Conservation (phyloP, 179 eudicot genomes). For the Corrigiola litoralis region DNA sequence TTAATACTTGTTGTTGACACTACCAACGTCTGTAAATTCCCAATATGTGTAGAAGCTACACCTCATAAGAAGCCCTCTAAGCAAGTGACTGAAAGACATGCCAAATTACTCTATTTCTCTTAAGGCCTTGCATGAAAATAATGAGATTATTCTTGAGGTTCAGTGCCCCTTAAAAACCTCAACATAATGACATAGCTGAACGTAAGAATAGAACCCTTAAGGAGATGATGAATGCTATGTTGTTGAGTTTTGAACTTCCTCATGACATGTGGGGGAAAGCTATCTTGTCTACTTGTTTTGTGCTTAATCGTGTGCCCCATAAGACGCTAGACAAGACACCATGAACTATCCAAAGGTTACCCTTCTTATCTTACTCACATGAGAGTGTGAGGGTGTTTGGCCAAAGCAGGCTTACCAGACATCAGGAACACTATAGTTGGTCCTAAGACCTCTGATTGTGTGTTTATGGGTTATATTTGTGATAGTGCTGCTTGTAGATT, state of each 20-base stretch:
- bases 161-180: neutral
- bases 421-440: neutral
- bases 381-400: neutral
- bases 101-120: neutral
- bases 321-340: neutral
- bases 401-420: neutral
- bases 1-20: neutral
- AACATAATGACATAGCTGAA: neutral
- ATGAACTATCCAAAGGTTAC: neutral
- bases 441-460: neutral
- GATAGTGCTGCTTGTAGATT: slow-evolving; percentile 2
- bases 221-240: slow-evolving; percentile 6
- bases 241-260: neutral
- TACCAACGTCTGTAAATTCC: neutral
- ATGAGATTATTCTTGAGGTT: neutral
- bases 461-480: slow-evolving; percentile 1
- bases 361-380: neutral
- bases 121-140: neutral
- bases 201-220: neutral
- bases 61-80: neutral
- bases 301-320: neutral
- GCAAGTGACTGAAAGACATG: neutral
- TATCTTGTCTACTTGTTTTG: neutral
- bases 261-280: slow-evolving; percentile 13
- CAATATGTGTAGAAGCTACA: slow-evolving; percentile 4